Evolutionary conservation across 345 rosid species (phyloP).

Genomic region (Rubroshorea leprosula): DNA sequence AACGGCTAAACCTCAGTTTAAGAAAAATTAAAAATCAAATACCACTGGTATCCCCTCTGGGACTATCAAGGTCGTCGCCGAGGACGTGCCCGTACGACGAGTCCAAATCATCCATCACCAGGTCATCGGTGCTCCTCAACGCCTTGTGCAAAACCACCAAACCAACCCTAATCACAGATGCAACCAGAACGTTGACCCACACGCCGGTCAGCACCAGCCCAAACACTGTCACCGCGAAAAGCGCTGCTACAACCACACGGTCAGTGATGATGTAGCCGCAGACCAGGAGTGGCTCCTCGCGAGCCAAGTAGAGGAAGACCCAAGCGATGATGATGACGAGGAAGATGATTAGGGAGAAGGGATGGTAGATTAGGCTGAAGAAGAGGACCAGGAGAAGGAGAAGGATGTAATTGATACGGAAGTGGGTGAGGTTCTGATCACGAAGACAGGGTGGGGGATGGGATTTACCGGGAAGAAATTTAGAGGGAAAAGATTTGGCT

Average conservation of each 20-base stretch:
- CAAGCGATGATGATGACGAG: too few relatives aligned
- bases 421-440: constrained; percentile 57
- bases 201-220: constrained; percentile 40
- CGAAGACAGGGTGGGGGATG: too few relatives aligned
- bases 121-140: constrained; percentile 60
- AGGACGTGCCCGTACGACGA: constrained; percentile 57
- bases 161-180: constrained; percentile 26
- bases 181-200: constrained; percentile 41
- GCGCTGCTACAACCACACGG: constrained; percentile 31
- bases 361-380: too few relatives aligned
- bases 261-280: constrained; percentile 37
- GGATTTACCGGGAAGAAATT: too few relatives aligned
- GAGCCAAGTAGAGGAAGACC: too few relatives aligned
- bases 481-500: too few relatives aligned
- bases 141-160: constrained; percentile 45
- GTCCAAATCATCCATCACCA: constrained; percentile 50
- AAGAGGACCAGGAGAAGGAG: too few relatives aligned
- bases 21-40: constrained; percentile 24
- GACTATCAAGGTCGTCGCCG: constrained; percentile 29
- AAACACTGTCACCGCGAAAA: constrained; percentile 31
- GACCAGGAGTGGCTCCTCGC: constrained; percentile 34
- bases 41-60: constrained; percentile 35
- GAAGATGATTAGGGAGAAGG: too few relatives aligned
- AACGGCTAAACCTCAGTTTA: too few relatives aligned
- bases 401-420: too few relatives aligned